Conservation (phyloP, 495 filamentous ascomycete species). For the Aspergillus bridgeri region DNA sequence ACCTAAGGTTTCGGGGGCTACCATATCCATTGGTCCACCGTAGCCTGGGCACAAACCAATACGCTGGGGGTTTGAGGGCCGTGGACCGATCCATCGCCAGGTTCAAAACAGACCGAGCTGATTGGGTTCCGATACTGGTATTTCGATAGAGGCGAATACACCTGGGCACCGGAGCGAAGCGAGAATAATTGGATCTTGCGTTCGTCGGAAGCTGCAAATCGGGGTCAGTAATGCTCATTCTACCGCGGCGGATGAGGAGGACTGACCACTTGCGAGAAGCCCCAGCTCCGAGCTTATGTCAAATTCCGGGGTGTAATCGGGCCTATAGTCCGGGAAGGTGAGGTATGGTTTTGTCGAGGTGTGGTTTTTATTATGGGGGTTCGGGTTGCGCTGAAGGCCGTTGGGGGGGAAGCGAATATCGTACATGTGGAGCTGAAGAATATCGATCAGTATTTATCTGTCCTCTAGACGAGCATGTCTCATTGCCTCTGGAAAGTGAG, state of each 20-base stretch:
- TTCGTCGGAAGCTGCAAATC: constrained; percentile 28
- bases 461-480: too few species aligned
- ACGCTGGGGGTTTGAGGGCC: constrained; percentile 36
- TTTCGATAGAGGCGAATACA: constrained; percentile 30
- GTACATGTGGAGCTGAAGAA: constrained; percentile 40
- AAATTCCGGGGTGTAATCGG: constrained; percentile 27
- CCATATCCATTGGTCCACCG: constrained; percentile 42
- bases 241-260: not conserved
- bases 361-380: constrained; percentile 22
- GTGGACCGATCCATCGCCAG: constrained; percentile 20
- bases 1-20: too few species aligned
- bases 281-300: constrained; percentile 39
- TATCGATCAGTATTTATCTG: not conserved
- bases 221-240: not conserved
- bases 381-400: constrained; percentile 27
- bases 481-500: not conserved
- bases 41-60: constrained; percentile 30
- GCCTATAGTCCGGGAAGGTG: constrained; percentile 29
- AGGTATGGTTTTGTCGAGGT: constrained; percentile 38
- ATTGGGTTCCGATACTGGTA: constrained; percentile 28
- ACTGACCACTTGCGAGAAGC: constrained; percentile 39
- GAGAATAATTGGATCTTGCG: constrained; percentile 40
- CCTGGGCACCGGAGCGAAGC: constrained; percentile 30
- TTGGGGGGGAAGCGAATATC: constrained; percentile 41
- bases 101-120: constrained; percentile 36